Evolutionary conservation across 768 basidiomycete genomes (phyloP).

Genomic region (Lactarius psammicola): DNA sequence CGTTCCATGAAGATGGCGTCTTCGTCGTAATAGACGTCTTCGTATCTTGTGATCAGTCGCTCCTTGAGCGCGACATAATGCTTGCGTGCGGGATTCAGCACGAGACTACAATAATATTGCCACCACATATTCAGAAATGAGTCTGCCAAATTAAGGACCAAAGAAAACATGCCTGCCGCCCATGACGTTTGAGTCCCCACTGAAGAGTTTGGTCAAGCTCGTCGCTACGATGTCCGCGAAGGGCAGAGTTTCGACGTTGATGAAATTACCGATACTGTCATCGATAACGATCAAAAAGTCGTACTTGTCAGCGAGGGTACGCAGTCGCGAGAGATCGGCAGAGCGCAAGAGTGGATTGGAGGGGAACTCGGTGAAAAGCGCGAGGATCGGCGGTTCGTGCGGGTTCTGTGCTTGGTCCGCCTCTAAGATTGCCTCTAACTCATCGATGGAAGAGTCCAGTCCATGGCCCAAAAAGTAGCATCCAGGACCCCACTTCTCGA

Average conservation of each 20-base stretch:
- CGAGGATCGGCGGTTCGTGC: conserved; percentile 59
- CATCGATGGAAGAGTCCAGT: conserved; percentile 68
- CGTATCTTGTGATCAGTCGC: conserved; percentile 57
- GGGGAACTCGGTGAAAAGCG: conserved; percentile 91
- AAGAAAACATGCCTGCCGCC: conserved; percentile 75
- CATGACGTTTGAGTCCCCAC: conserved; percentile 94
- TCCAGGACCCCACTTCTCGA: conserved; percentile 96
- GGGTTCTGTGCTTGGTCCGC: conserved; percentile 42
- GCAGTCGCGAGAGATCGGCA: conserved; percentile 69
- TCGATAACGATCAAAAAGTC: conserved; percentile 88
- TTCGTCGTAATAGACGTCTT: conserved; percentile 85
- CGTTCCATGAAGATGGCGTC: conserved; percentile 97
- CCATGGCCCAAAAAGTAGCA: conserved; percentile 87
- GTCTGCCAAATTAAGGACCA: neutral
- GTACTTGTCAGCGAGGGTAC: conserved; percentile 80
- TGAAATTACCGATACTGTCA: conserved; percentile 92
- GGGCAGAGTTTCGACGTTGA: conserved; percentile 86
- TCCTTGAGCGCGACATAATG: conserved; percentile 67
- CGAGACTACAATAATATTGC: conserved; percentile 76
- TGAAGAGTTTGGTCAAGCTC: conserved; percentile 93
- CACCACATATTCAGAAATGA: neutral
- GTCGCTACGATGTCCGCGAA: conserved; percentile 89
- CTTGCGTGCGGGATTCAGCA: conserved; percentile 76
- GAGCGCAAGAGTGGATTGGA: conserved; percentile 93
- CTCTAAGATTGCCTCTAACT: conserved; percentile 62